Conservation (phyloP, 1,139 yeast genomes). For the Blastobotrys proliferans region DNA sequence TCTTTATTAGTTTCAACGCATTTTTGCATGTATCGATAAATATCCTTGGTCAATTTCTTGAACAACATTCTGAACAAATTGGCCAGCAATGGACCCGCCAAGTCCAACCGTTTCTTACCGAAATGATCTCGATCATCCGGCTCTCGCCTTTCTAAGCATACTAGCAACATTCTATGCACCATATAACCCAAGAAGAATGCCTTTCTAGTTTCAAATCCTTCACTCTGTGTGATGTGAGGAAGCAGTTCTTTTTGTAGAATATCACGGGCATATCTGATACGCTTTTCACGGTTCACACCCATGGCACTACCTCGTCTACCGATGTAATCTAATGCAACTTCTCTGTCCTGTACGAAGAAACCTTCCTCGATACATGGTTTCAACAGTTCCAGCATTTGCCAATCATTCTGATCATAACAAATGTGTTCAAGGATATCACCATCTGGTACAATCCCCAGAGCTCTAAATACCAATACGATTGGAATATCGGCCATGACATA, state of each 20-base stretch:
- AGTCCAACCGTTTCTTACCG: constrained; percentile 95
- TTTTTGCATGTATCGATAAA: constrained; percentile 97
- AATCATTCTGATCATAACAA: constrained; percentile 94
- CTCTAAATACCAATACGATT: constrained; percentile 93
- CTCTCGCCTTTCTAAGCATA: constrained; percentile 96
- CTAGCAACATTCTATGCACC: constrained; percentile 89
- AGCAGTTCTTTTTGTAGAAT: constrained; percentile 91
- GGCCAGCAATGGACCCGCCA: constrained; percentile 97
- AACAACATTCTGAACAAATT: constrained; percentile 90
- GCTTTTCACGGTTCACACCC: constrained; percentile 95
- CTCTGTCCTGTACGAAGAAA: constrained; percentile 95
- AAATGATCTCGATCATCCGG: constrained; percentile 99
- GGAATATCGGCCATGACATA: constrained; percentile 96
- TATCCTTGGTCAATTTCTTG: constrained; percentile 90
- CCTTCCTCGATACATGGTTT: constrained; percentile 99
- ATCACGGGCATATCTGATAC: constrained; percentile 97
- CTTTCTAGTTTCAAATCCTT: constrained; percentile 94
- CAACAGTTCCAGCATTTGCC: constrained; percentile 99
- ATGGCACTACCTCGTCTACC: constrained; percentile 95
- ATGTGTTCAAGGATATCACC: constrained; percentile 98
- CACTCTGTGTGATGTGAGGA: constrained; percentile 96
- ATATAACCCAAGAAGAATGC: constrained; percentile 97
- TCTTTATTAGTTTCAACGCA: constrained; percentile 98
- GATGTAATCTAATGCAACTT: constrained; percentile 94
- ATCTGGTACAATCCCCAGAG: constrained; percentile 97